Base-by-base conservation (phyloP, 2,329 filamentous ascomycete species). In the Atkinsonella hypoxylon region DNA sequence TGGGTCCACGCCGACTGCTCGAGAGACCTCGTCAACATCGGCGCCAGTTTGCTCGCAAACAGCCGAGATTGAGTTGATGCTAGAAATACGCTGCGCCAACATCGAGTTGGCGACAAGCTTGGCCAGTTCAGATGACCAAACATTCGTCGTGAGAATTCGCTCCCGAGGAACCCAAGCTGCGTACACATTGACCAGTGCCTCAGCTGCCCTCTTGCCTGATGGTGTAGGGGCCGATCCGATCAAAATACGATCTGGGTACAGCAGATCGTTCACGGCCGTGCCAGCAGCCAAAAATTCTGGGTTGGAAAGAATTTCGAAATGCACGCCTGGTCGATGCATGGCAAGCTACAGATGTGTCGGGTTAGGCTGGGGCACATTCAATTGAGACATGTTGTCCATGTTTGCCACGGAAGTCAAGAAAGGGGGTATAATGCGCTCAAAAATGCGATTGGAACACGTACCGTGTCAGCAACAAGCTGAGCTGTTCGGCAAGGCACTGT, bases 21-120 rank as follows among this genome's bases (percentile, higher is more conserved):
- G 70, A 13, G 83, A 76, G 2, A 91, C 77, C 65, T 89, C 84
- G 54, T 83, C 76, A n/a, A 90, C 77, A 58, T 89, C 81, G 12
- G 86, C 87, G 15, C 85, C 85, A 0, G 82, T 85, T 54, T 77
- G 77, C 66, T 90, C 87, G 63, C 87, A 91, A 31, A 91, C 80
- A 4, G 85, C 84, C n/a, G 82, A 85, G 53, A 91, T 78, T 12
- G 84, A 82, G 67, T 90, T 91, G 69, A 91, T 88, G 66, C 82
- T 87, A 62, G 81, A 85, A 60, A 91, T 86, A 47, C 86, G 77
- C 68, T 91, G 87, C 1, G 87, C 87, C 9, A 91, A 74, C 77
- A 91, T 82, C 2, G 85, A 83, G 65, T 91, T 91, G 51, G 86
- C 83, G 0, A 84, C 85, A 0, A 91, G 75, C 68, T 91, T 91